A percentile compares a stretch with the other conserved stretches of the same genome.
These are phyloP conservation scores for Vanrija pseudolonga DNA, from an alignment of 1,284 basidiomycete species.

Conservation along the genomic window DNA sequence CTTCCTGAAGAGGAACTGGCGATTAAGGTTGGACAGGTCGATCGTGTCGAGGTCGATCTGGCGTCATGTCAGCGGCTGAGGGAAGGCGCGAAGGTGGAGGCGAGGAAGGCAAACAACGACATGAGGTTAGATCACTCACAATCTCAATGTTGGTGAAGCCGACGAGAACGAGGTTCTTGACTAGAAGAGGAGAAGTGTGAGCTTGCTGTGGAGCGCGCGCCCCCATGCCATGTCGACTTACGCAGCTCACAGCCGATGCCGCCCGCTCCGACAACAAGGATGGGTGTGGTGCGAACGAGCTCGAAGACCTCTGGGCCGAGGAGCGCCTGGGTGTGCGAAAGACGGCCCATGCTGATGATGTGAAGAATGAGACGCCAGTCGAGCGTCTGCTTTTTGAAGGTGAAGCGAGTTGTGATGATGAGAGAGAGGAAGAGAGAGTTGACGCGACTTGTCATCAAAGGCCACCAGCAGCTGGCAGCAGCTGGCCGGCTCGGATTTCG, in stretches of 20 bases:
- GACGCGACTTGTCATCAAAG: no score
- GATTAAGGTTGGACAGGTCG: constrained; percentile 95
- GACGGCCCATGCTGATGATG: constrained; percentile 28
- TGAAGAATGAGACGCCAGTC: neutral
- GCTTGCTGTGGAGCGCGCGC: neutral
- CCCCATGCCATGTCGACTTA: constrained; percentile 52
- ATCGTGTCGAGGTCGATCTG: constrained; percentile 96
- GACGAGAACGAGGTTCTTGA: constrained; percentile 92
- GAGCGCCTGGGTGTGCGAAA: constrained; percentile 53
- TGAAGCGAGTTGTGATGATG: no score
- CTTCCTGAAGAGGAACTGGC: constrained; percentile 96
- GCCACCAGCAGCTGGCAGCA: no score
- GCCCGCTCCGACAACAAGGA: constrained; percentile 91
- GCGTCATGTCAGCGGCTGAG: constrained; percentile 5
- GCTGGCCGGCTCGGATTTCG: no score
- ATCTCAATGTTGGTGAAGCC: constrained; percentile 88
- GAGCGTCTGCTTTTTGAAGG: no score
- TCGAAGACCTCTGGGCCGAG: constrained; percentile 65
- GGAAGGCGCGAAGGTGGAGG: neutral
- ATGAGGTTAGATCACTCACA: constrained; percentile 29
- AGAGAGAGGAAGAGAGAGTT: no score
- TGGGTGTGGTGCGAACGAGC: constrained; percentile 57
- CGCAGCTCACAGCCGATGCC: constrained; percentile 96
- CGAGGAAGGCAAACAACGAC: neutral
- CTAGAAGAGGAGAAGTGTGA: constrained; percentile 48